Conservation (phyloP, 1,139 yeast species). For the Insectozyma bohioensis region DNA sequence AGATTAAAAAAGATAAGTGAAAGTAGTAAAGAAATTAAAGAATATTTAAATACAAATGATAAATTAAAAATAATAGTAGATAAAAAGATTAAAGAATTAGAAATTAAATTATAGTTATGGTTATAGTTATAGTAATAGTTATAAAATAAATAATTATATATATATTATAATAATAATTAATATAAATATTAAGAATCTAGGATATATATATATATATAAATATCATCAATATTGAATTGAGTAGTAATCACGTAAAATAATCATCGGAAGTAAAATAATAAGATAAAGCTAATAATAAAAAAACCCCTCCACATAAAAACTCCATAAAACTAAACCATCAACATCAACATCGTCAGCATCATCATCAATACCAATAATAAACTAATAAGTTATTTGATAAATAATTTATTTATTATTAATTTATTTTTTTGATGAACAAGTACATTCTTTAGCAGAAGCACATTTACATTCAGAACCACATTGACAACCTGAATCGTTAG, state of each 20-base stretch:
- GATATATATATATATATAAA: no score
- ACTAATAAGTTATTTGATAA: neutral
- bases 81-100: slow-evolving; percentile 21
- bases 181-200: no score
- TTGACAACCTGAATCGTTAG: slow-evolving; percentile 23
- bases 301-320: no score
- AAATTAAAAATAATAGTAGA: slow-evolving; percentile 21
- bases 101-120: slow-evolving; percentile 9
- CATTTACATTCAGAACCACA: slow-evolving; percentile 27
- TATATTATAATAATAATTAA: no score
- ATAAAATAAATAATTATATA: no score
- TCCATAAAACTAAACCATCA: no score
- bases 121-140: no score
- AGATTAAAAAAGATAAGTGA: slow-evolving; percentile 19
- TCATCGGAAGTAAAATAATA: no score
- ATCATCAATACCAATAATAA: neutral
- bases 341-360: neutral
- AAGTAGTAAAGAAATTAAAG: slow-evolving; percentile 20
- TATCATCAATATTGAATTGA: no score
- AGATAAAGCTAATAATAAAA: no score
- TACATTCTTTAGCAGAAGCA: slow-evolving; percentile 20
- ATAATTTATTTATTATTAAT: neutral
- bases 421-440: slow-evolving; percentile 23
- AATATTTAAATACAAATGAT: slow-evolving; percentile 22
- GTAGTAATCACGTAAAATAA: no score